A percentile compares a stretch with the other conserved stretches of the same genome.
Evolutionary conservation across 371 early-diverging fungal species (phyloP).

Genomic region (Syncephalis plumigaleata): DNA sequence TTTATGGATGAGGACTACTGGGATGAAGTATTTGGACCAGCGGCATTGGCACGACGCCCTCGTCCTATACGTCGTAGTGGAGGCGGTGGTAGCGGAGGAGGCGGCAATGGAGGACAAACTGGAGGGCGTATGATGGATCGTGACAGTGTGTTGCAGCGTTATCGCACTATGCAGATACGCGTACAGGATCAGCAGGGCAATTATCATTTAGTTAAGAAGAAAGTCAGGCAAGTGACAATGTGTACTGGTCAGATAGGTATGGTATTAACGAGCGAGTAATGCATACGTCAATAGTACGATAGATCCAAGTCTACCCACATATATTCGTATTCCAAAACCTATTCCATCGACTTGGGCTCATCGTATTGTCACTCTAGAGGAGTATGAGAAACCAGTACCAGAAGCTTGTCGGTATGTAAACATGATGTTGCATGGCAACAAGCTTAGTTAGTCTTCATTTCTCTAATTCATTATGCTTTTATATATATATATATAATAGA

Average conservation of each 20-base stretch:
- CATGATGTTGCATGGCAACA: neutral
- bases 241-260: neutral
- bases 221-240: slow-evolving; percentile 26
- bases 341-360: slow-evolving; percentile 78
- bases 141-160: slow-evolving; percentile 49
- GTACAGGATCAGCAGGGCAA: slow-evolving; percentile 69
- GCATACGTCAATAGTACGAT: slow-evolving; percentile 7
- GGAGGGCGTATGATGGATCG: slow-evolving; percentile 19
- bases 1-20: slow-evolving; percentile 69
- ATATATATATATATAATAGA: neutral
- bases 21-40: slow-evolving; percentile 56
- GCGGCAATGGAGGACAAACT: slow-evolving; percentile 12
- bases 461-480: neutral
- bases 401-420: slow-evolving; percentile 11
- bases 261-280: neutral
- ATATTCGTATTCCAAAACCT: slow-evolving; percentile 69
- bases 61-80: slow-evolving; percentile 6
- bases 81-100: slow-evolving; percentile 14
- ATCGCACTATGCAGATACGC: slow-evolving; percentile 69
- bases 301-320: slow-evolving; percentile 71
- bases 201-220: slow-evolving; percentile 61
- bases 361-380: slow-evolving; percentile 21
- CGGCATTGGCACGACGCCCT: slow-evolving; percentile 8
- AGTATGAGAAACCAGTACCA: slow-evolving; percentile 9
- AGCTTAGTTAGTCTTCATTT: neutral